phyloP scores from a whole-genome alignment of 2,329 filamentous ascomycete species.

The Aureobasidium sp. region DNA sequence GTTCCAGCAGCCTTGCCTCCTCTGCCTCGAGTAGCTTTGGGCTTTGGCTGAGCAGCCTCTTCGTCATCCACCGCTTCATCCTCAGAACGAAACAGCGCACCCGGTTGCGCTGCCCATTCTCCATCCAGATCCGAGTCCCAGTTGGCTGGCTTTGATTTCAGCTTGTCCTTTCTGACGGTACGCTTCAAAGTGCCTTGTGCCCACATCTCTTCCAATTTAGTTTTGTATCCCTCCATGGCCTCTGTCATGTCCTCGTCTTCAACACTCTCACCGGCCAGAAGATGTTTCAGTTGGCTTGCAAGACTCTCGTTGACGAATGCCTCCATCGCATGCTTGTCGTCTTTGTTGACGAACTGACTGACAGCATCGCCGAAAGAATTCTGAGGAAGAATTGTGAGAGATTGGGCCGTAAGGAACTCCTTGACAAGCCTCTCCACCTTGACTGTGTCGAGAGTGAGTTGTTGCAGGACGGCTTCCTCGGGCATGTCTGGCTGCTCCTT shows the following conservation, averaged over 20 bases:
- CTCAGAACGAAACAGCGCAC: conserved; percentile 50
- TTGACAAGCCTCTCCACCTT: conserved; percentile 83
- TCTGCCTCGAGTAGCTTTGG: conserved; percentile 38
- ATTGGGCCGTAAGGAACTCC: conserved; percentile 79
- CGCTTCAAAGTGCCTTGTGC: conserved; percentile 53
- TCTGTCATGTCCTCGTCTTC: conserved; percentile 56
- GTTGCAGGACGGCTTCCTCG: conserved; percentile 53
- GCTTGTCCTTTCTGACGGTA: conserved; percentile 32
- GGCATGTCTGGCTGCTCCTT: conserved; percentile 50
- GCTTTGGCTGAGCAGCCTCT: conserved; percentile 23
- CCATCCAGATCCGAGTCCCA: conserved; percentile 93
- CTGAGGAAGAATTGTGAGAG: conserved; percentile 84
- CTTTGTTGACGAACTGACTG: conserved; percentile 85
- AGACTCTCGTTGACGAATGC: conserved; percentile 38
- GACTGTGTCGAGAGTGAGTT: conserved; percentile 61
- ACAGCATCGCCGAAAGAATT: conserved; percentile 91
- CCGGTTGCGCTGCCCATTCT: conserved; percentile 71
- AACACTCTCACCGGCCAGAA: conserved; percentile 52
- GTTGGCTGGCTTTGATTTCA: conserved; percentile 63
- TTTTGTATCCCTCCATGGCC: conserved; percentile 46
- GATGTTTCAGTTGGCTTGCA: conserved; percentile 34
- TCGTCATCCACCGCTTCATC: conserved; percentile 37
- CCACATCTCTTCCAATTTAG: conserved; percentile 63
- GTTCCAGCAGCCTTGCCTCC: conserved; percentile 35
- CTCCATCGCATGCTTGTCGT: conserved; percentile 82